Base-by-base conservation (phyloP, 1,284 basidiomycete genomes). In the Leccinum subatratum region DNA sequence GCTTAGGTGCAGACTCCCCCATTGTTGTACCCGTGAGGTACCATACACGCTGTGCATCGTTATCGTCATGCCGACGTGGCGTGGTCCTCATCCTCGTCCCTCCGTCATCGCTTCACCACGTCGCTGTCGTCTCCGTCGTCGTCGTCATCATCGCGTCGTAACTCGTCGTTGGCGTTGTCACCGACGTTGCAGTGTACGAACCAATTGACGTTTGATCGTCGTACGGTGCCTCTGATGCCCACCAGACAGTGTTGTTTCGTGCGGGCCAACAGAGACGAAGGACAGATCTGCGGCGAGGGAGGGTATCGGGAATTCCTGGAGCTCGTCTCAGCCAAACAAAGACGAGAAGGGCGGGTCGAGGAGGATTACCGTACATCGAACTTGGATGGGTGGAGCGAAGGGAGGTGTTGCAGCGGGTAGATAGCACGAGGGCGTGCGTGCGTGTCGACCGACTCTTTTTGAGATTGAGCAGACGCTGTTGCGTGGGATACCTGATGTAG, bases 101-200 rank as follows among this genome's bases (percentile, higher is more conserved):
- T n/a, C n/a, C n/a, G n/a, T n/a, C n/a, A n/a, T n/a, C n/a, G n/a
- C n/a, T n/a, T n/a, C n/a, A n/a, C n/a, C n/a, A n/a, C n/a, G n/a
- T n/a, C n/a, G n/a, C n/a, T n/a, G n/a, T n/a, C n/a, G n/a, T n/a
- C n/a, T n/a, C n/a, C n/a, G n/a, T n/a, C n/a, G n/a, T n/a, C n/a
- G n/a, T n/a, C n/a, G n/a, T n/a, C n/a, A n/a, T n/a, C n/a, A n/a
- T n/a, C n/a, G n/a, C n/a, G n/a, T n/a, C n/a, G n/a, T n/a, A n/a
- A n/a, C n/a, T n/a, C n/a, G n/a, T n/a, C n/a, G n/a, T n/a, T n/a
- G n/a, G n/a, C n/a, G n/a, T n/a, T n/a, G n/a, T n/a, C n/a, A 92
- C 90, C 92, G 70, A 99, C 91, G 78, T 99, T 99, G 78, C 96
- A 98, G 78, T 99, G 96, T 0, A 98, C 96, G 77, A 98, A 96